Evolutionary conservation across 371 early-diverging fungal species (phyloP).

Genomic region (Batkoa obscura): DNA sequence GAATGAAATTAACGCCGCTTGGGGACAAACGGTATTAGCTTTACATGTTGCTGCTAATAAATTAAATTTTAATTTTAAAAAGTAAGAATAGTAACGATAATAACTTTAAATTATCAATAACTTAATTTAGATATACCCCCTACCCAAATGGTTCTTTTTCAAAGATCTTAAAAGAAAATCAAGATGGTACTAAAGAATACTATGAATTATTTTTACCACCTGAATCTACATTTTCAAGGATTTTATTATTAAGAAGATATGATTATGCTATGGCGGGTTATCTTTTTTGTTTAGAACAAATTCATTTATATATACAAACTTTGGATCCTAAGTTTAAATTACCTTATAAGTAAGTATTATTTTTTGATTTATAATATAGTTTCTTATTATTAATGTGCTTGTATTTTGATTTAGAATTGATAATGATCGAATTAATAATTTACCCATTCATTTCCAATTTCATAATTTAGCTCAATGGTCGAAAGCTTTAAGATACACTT

Average conservation of each 20-base stretch:
- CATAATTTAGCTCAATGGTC: constrained; percentile 85
- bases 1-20: constrained; percentile 91
- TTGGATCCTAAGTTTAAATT: constrained; percentile 50
- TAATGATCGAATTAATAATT: constrained; percentile 75
- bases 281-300: constrained; percentile 72
- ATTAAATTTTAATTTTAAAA: constrained; percentile 61
- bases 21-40: constrained; percentile 77
- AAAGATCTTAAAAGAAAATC: constrained; percentile 33
- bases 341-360: constrained; percentile 42
- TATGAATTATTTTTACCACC: constrained; percentile 62
- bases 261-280: constrained; percentile 80
- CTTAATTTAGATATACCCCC: constrained; percentile 37
- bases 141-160: constrained; percentile 88
- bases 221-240: constrained; percentile 57
- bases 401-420: constrained; percentile 30
- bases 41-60: constrained; percentile 72
- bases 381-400: neutral
- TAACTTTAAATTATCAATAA: neutral
- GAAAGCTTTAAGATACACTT: constrained; percentile 53
- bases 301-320: constrained; percentile 46
- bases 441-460: constrained; percentile 67
- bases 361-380: neutral
- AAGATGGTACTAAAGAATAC: too few species aligned
- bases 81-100: constrained; percentile 15
- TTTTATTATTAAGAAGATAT: constrained; percentile 72